Conservation (phyloP, 345 rosid species). For the Populus ilicifolia region DNA sequence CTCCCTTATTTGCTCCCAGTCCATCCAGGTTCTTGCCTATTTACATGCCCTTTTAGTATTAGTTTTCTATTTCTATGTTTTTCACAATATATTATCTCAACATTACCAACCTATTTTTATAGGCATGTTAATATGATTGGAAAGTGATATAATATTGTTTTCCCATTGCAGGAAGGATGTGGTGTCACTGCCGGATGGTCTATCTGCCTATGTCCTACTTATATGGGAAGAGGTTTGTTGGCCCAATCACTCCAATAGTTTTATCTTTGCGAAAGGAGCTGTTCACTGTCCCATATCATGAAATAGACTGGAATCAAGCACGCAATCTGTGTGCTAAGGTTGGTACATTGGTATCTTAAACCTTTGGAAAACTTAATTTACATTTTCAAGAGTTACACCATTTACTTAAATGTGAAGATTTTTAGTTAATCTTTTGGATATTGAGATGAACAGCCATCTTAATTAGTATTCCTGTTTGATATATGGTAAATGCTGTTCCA, state of each 20-base stretch:
- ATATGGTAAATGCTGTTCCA: neutral
- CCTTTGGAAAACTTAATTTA: neutral
- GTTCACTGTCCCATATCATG: slow-evolving; percentile 73
- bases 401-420: neutral
- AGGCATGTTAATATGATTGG: neutral
- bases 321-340: slow-evolving; percentile 94
- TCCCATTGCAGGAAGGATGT: slow-evolving; percentile 82
- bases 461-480: neutral
- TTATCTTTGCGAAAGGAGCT: slow-evolving; percentile 88
- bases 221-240: slow-evolving; percentile 93
- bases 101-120: neutral
- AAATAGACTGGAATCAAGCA: slow-evolving; percentile 79
- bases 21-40: slow-evolving; percentile 72
- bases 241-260: slow-evolving; percentile 80
- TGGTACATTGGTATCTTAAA: slow-evolving; percentile 27
- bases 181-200: slow-evolving; percentile 99
- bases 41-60: neutral
- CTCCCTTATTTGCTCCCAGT: slow-evolving; percentile 78
- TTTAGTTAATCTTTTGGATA: neutral
- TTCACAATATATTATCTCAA: neutral
- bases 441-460: neutral
- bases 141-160: neutral
- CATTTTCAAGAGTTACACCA: neutral
- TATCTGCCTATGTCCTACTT: slow-evolving; percentile 96
- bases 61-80: neutral